phyloP scores from a whole-genome alignment of 2,329 filamentous ascomycete genomes.

The Arthrobotrys sinensis region DNA sequence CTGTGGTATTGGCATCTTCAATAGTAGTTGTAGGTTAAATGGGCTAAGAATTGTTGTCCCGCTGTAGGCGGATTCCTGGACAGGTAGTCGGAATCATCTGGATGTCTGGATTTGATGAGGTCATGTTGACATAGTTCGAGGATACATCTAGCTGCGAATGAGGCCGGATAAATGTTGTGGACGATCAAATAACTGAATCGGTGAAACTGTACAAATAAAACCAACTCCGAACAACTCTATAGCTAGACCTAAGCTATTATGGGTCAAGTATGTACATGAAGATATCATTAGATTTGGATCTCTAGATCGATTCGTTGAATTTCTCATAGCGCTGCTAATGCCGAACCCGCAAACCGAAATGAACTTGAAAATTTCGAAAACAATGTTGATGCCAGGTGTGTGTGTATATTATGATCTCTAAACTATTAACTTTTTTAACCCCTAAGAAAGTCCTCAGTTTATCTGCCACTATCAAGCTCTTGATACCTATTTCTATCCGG shows the following conservation, averaged over 20 bases:
- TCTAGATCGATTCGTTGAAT: neutral
- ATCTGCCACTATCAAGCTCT: constrained; percentile 13
- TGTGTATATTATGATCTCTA: neutral
- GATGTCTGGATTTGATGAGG: too few species aligned
- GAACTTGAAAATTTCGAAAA: constrained; percentile 2
- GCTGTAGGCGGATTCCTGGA: too few species aligned
- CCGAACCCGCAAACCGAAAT: constrained; percentile 8
- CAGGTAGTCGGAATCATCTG: too few species aligned
- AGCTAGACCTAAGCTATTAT: neutral
- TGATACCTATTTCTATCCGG: constrained; percentile 29
- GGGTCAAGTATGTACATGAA: neutral
- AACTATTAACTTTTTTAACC: neutral
- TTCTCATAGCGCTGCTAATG: constrained; percentile 14
- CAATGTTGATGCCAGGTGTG: neutral
- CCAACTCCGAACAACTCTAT: neutral
- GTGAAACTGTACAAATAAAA: constrained; percentile 3
- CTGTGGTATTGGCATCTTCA: too few species aligned
- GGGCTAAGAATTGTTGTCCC: too few species aligned
- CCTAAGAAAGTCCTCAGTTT: neutral
- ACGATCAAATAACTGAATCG: neutral
- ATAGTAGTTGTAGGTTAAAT: too few species aligned
- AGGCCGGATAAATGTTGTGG: too few species aligned
- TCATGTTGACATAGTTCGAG: too few species aligned
- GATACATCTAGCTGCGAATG: too few species aligned
- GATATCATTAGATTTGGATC: neutral